Conservation (phyloP, 2,329 filamentous ascomycete genomes). For the Calonectria ilicicola region DNA sequence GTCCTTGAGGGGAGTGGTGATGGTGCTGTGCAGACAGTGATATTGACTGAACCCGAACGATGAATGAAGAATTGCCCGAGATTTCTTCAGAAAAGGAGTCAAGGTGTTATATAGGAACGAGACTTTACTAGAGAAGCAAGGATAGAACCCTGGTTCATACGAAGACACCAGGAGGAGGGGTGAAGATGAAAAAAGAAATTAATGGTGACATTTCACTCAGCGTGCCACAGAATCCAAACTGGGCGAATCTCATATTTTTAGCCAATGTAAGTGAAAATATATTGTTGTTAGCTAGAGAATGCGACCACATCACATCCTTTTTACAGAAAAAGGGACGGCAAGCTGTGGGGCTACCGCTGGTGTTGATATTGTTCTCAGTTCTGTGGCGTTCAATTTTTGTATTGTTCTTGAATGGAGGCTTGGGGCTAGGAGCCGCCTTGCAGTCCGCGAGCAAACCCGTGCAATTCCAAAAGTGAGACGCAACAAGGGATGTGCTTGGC, state of each 20-base stretch:
- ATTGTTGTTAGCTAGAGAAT: conserved; percentile 39
- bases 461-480: background rate
- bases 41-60: background rate
- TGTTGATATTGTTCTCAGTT: conserved; percentile 48
- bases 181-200: conserved; percentile 9
- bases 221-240: conserved; percentile 29
- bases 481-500: background rate
- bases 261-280: conserved; percentile 29
- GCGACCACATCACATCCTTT: conserved; percentile 30
- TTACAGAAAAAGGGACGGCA: conserved; percentile 33
- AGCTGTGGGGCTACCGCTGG: conserved; percentile 30
- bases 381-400: background rate
- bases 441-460: background rate
- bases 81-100: background rate
- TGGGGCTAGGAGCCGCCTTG: conserved; percentile 17
- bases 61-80: background rate
- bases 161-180: background rate
- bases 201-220: conserved; percentile 22
- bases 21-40: background rate
- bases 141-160: background rate
- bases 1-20: background rate
- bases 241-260: conserved; percentile 19
- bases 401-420: conserved; percentile 1
- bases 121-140: background rate
- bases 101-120: background rate